These are phyloP conservation scores for Yarrowia sp. DNA, from an alignment of 805 yeast genomes.

Conservation along the genomic window DNA sequence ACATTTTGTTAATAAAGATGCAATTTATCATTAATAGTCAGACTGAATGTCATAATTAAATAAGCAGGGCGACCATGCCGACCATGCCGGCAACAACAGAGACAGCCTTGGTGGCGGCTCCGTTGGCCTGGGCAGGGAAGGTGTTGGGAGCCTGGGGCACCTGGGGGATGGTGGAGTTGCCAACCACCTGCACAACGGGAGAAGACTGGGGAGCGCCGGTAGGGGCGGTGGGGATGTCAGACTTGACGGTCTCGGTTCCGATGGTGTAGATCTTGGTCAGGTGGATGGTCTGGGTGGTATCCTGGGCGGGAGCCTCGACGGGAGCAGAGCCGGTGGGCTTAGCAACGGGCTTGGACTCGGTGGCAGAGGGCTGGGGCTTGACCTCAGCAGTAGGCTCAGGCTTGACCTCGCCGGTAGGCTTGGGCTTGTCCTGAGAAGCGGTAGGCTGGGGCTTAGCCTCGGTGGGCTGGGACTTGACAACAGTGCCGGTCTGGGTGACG, in stretches of 20 bases:
- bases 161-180: slow-evolving; percentile 10
- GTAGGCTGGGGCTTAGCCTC: background rate
- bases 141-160: slow-evolving; percentile 28
- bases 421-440: background rate
- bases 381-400: background rate
- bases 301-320: slow-evolving; percentile 1
- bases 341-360: background rate
- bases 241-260: slow-evolving; percentile 21
- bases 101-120: slow-evolving; percentile 24
- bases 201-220: slow-evolving; percentile 13
- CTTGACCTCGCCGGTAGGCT: background rate
- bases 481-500: slow-evolving; percentile 10
- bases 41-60: background rate
- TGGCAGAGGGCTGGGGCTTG: background rate
- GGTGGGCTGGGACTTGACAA: background rate
- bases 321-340: slow-evolving; percentile 14
- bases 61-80: slow-evolving; percentile 22
- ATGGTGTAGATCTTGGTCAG: slow-evolving; percentile 16
- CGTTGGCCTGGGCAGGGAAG: slow-evolving; percentile 34
- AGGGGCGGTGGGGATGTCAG: slow-evolving; percentile 12
- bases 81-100: slow-evolving; percentile 6
- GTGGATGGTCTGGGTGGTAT: slow-evolving; percentile 3
- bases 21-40: too few species aligned
- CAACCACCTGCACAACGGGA: slow-evolving; percentile 2
- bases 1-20: too few species aligned